Conservation (phyloP, 2,329 filamentous ascomycete species). For the Biscogniauxia sp. region DNA sequence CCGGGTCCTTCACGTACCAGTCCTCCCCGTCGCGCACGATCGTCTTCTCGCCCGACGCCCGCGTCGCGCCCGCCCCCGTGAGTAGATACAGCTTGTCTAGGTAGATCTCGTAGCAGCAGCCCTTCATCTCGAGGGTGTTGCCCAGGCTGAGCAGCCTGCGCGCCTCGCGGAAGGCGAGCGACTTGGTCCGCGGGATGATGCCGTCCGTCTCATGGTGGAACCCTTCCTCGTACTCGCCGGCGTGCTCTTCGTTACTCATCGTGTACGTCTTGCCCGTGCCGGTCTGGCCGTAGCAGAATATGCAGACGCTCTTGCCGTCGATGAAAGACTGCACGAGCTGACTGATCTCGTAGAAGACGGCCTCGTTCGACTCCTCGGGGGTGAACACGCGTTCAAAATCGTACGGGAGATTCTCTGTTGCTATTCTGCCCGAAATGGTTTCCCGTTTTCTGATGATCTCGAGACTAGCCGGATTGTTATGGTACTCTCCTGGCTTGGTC, state of each 20-base stretch:
- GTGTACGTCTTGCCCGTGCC: constrained; percentile 95
- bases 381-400: constrained; percentile 90
- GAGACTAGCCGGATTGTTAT: constrained; percentile 37
- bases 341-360: constrained; percentile 91
- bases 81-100: constrained; percentile 91
- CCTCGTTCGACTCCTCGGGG: constrained; percentile 70
- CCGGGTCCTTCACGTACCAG: constrained; percentile 8
- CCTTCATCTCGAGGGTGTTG: constrained; percentile 87
- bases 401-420: constrained; percentile 45
- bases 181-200: constrained; percentile 90
- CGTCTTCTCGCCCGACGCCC: constrained; percentile 4
- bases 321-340: constrained; percentile 94
- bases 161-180: constrained; percentile 88
- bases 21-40: neutral
- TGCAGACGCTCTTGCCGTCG: constrained; percentile 96
- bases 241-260: constrained; percentile 58
- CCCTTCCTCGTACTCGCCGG: constrained; percentile 22
- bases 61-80: neutral
- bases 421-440: constrained; percentile 58
- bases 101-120: constrained; percentile 94
- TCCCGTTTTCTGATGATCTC: constrained; percentile 76
- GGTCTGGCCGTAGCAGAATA: constrained; percentile 97
- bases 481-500: constrained; percentile 7
- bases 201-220: constrained; percentile 54
- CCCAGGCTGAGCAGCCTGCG: constrained; percentile 80